Conservation (phyloP, 164 flowering plant genomes). For the Macadamia integrifolia region DNA sequence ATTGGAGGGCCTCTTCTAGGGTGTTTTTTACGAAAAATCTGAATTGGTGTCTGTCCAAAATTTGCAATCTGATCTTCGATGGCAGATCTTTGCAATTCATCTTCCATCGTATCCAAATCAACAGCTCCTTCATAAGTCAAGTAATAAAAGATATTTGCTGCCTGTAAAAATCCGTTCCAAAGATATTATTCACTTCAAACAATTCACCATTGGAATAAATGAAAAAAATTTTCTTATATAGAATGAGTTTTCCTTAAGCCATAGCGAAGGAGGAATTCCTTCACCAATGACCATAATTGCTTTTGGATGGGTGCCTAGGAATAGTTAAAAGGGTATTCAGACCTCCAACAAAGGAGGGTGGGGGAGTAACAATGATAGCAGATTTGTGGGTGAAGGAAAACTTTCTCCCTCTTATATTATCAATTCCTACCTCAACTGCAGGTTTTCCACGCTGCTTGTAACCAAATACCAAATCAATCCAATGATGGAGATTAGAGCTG, state of each 20-base stretch:
- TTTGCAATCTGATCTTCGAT: slow-evolving; percentile 98
- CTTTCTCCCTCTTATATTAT: background rate
- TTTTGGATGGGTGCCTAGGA: too few relatives aligned
- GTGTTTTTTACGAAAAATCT: slow-evolving; percentile 86
- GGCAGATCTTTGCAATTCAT: slow-evolving; percentile 90
- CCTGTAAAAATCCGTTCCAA: slow-evolving; percentile 44
- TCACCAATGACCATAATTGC: too few relatives aligned
- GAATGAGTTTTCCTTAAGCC: too few relatives aligned
- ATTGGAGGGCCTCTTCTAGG: slow-evolving; percentile 98
- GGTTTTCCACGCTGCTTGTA: slow-evolving; percentile 98
- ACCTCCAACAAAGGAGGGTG: too few relatives aligned
- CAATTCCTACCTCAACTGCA: slow-evolving; percentile 81
- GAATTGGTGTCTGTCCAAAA: slow-evolving; percentile 99
- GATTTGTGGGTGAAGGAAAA: too few relatives aligned
- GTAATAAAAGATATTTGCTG: slow-evolving; percentile 96
- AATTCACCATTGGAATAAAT: slow-evolving; percentile 1
- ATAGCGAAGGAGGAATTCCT: too few relatives aligned
- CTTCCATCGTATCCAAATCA: slow-evolving; percentile 91
- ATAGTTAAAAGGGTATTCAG: too few relatives aligned
- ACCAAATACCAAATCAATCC: slow-evolving; percentile 98
- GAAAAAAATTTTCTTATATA: too few relatives aligned
- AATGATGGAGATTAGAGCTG: slow-evolving; percentile 95
- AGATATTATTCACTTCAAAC: slow-evolving; percentile 9
- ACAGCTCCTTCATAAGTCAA: slow-evolving; percentile 96
- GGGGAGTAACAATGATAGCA: too few relatives aligned